Percentiles rank a stretch among this genome's conserved stretches.
Conservation (phyloP, 2,329 filamentous ascomycete genomes). For the Graphium sp. region DNA sequence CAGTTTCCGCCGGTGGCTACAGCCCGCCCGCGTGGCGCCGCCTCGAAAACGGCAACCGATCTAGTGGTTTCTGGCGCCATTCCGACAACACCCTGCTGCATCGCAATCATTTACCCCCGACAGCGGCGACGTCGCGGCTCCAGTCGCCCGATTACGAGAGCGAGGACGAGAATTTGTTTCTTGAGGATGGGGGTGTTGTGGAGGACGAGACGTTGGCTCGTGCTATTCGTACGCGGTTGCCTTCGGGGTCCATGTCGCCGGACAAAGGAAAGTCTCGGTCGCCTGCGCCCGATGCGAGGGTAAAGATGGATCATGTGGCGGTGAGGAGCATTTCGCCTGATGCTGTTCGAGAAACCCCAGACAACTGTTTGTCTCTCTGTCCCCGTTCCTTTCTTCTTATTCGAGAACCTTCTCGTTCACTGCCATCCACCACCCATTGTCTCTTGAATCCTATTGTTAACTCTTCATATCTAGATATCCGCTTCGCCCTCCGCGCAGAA, state of each 20-base stretch:
- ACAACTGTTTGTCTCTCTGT: conserved; percentile 39
- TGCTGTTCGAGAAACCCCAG: conserved; percentile 11
- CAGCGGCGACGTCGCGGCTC: conserved; percentile 4
- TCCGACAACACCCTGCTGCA: conserved; percentile 34
- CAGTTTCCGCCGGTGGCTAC: conserved; percentile 35
- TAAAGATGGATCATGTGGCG: conserved; percentile 17
- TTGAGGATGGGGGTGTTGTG: conserved; percentile 17
- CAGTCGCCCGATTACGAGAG: background rate
- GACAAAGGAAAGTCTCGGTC: conserved; percentile 29
- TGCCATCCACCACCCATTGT: conserved; percentile 4
- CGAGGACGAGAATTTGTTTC: conserved; percentile 7
- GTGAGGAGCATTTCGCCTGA: conserved; percentile 13
- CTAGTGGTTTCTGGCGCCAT: conserved; percentile 42
- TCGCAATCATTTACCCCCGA: conserved; percentile 24
- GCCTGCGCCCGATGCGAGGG: conserved; percentile 23
- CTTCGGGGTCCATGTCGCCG: conserved; percentile 36
- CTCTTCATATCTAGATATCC: conserved; percentile 47
- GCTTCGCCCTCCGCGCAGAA: conserved; percentile 74
- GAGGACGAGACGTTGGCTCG: conserved; percentile 24
- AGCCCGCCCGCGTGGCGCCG: conserved; percentile 44
- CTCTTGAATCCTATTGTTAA: no score
- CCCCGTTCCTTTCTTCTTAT: conserved; percentile 8
- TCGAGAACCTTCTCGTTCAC: no score
- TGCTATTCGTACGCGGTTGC: conserved; percentile 36
- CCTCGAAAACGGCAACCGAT: conserved; percentile 40